These are phyloP conservation scores for Leccinum angustisporum DNA, from an alignment of 1,284 basidiomycete genomes.

Conservation along the genomic window DNA sequence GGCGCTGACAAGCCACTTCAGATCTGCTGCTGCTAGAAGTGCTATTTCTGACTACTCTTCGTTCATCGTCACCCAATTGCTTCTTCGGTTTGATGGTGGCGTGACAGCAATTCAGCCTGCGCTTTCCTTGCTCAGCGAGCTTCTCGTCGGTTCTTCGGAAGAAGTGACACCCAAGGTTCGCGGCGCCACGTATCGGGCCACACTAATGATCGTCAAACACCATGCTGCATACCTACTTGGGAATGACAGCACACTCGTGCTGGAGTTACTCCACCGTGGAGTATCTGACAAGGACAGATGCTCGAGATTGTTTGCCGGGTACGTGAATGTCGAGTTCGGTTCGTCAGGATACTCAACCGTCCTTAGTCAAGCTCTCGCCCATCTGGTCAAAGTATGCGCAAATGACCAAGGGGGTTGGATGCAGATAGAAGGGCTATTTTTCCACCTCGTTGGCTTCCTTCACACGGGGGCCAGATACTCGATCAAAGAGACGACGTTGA, in stretches of 20 bases:
- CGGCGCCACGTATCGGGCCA: conserved; percentile 43
- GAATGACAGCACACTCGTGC: conserved; percentile 23
- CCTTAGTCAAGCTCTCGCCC: conserved; percentile 48
- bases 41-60: conserved; percentile 27
- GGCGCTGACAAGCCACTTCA: conserved; percentile 13
- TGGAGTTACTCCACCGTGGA: conserved; percentile 45
- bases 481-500: conserved; percentile 59
- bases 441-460: conserved; percentile 48
- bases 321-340: conserved; percentile 23
- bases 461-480: conserved; percentile 41
- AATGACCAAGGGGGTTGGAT: conserved; percentile 29
- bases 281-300: conserved; percentile 55
- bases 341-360: conserved; percentile 14
- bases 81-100: conserved; percentile 9
- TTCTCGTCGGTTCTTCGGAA: conserved; percentile 48
- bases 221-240: conserved; percentile 42
- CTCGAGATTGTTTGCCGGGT: conserved; percentile 70
- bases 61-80: conserved; percentile 16
- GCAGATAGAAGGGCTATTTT: conserved; percentile 46
- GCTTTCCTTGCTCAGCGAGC: conserved; percentile 24
- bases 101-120: conserved; percentile 28
- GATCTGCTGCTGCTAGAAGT: conserved; percentile 19
- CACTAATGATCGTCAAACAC: conserved; percentile 50
- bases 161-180: conserved; percentile 49
- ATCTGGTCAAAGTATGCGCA: conserved; percentile 45